Conservation (phyloP, 75 land plant genomes). For the Adiantum capillusveneris region DNA sequence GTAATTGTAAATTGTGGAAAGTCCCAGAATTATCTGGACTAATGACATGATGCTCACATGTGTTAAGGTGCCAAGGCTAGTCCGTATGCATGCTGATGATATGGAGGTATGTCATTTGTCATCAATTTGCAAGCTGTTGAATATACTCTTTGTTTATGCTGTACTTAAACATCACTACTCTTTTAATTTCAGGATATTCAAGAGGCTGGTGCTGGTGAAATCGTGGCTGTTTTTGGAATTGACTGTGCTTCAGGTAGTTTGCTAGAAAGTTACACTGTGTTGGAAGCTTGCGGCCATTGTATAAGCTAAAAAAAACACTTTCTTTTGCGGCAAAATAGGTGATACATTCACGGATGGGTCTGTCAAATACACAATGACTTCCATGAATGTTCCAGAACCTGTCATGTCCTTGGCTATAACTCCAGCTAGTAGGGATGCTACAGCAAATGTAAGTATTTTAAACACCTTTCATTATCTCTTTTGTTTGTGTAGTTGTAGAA, state of each 20-base stretch:
- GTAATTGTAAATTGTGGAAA: too few relatives aligned
- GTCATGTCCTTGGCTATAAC: conserved; percentile 96
- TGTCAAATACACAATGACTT: conserved; percentile 93
- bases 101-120: conserved; percentile 75
- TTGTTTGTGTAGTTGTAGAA: conserved; percentile 8
- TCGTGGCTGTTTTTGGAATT: conserved; percentile 98
- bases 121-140: neutral
- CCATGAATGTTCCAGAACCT: conserved; percentile 99
- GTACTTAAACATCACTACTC: conserved; percentile 2
- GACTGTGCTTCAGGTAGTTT: conserved; percentile 93
- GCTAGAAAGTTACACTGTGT: too few relatives aligned
- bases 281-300: too few relatives aligned
- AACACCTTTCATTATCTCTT: neutral
- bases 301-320: too few relatives aligned
- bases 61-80: conserved; percentile 82
- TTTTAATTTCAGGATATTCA: conserved; percentile 73
- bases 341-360: conserved; percentile 99
- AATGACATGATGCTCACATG: neutral
- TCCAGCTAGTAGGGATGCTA: conserved; percentile 72
- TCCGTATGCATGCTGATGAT: conserved; percentile 96
- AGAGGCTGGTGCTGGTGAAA: conserved; percentile 95
- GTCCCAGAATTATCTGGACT: neutral
- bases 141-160: neutral
- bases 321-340: too few relatives aligned
- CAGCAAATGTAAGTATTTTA: conserved; percentile 47